Conservation (phyloP, 148 eudicot species). For the Camellia japonica region DNA sequence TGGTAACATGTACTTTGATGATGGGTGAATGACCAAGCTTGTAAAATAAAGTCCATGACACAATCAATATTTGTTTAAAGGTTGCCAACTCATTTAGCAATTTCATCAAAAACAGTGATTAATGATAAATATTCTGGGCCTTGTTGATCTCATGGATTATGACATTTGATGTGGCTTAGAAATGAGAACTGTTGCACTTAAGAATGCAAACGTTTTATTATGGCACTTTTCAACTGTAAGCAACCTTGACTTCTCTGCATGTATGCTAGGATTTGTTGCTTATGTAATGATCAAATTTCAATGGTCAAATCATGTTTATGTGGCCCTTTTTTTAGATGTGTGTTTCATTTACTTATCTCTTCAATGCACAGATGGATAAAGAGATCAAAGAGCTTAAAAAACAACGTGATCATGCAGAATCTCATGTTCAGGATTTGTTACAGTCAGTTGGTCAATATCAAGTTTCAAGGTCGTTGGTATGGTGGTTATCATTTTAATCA, state of each 20-base stretch:
- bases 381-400: slow-evolving; percentile 75
- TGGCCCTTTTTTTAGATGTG: not conserved
- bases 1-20: too few species aligned
- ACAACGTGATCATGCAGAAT: slow-evolving; percentile 79
- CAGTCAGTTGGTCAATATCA: slow-evolving; percentile 32
- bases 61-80: too few species aligned
- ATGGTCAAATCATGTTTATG: not conserved
- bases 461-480: slow-evolving; percentile 39
- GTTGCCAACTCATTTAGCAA: too few species aligned
- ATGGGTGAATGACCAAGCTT: too few species aligned
- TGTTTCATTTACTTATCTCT: not conserved
- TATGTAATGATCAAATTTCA: not conserved
- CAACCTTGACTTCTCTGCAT: too few species aligned
- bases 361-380: slow-evolving; percentile 71
- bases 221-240: too few species aligned
- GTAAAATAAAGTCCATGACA: not conserved
- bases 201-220: too few species aligned
- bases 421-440: slow-evolving; percentile 59
- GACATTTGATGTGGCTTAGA: too few species aligned
- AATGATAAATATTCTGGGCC: not conserved
- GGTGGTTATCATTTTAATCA: not conserved
- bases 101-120: not conserved
- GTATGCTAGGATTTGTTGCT: too few species aligned
- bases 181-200: too few species aligned
- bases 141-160: too few species aligned